phyloP scores from a whole-genome alignment of 202 grass and related monocot genomes.

The Saccharum hybrid region DNA sequence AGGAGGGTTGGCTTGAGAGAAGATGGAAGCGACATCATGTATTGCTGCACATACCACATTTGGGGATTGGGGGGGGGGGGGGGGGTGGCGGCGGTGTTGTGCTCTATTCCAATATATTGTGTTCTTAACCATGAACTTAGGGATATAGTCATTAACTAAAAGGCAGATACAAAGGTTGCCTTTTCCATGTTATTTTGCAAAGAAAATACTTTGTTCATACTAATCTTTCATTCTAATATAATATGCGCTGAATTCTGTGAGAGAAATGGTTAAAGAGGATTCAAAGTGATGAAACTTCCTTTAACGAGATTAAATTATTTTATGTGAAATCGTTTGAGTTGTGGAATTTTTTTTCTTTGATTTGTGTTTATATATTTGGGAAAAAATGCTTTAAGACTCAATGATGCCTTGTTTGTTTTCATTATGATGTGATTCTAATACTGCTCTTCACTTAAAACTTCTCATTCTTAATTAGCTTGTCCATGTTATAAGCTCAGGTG shows the following conservation, averaged over 20 bases:
- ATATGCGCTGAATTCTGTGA: not conserved
- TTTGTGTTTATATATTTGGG: not conserved
- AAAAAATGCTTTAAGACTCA: not conserved
- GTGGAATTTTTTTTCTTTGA: not conserved
- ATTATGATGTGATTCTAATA: slow-evolving; percentile 12
- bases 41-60: not conserved
- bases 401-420: slow-evolving; percentile 24
- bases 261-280: not conserved
- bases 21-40: not conserved
- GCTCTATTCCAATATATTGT: too few relatives aligned
- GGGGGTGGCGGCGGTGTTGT: too few relatives aligned
- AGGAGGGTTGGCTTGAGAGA: not conserved
- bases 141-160: not conserved
- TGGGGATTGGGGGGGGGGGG: not conserved
- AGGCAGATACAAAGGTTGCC: not conserved
- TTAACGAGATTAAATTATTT: too few relatives aligned
- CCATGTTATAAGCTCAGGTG: slow-evolving; percentile 51
- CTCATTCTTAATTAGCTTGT: slow-evolving; percentile 30
- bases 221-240: not conserved
- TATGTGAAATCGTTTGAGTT: not conserved
- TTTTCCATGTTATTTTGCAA: not conserved
- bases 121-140: not conserved
- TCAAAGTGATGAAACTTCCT: too few relatives aligned
- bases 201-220: not conserved
- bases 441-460: slow-evolving; percentile 2